These are phyloP conservation scores for Xylaria sp. DNA, from an alignment of 2,329 filamentous ascomycete species.

Conservation along the genomic window DNA sequence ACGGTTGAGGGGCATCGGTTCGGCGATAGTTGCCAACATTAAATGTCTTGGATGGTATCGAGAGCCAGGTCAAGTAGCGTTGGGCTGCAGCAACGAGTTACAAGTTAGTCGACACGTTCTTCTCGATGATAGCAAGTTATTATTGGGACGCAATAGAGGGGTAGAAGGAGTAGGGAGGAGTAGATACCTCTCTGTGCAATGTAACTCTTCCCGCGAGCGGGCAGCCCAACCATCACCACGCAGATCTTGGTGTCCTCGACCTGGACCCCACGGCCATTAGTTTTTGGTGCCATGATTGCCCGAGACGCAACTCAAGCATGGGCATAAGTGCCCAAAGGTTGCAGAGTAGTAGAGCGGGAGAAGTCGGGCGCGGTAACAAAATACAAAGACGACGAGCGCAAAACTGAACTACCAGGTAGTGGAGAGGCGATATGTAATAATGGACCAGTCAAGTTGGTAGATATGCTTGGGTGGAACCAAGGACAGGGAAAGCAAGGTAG, in stretches of 20 bases:
- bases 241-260: slow-evolving; percentile 96
- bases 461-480: slow-evolving; percentile 23
- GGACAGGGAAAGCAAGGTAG: slow-evolving; percentile 9
- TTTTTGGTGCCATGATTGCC: slow-evolving; percentile 52
- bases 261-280: slow-evolving; percentile 80
- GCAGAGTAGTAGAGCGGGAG: slow-evolving; percentile 17
- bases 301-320: slow-evolving; percentile 44
- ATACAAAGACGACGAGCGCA: slow-evolving; percentile 8
- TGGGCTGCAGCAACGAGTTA: slow-evolving; percentile 68
- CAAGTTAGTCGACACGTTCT: slow-evolving; percentile 18
- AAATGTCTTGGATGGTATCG: slow-evolving; percentile 92
- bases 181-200: slow-evolving; percentile 92
- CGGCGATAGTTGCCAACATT: slow-evolving; percentile 97
- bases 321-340: slow-evolving; percentile 35
- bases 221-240: slow-evolving; percentile 98
- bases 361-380: slow-evolving; percentile 19
- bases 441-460: slow-evolving; percentile 14
- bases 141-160: slow-evolving; percentile 2
- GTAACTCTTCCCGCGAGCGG: slow-evolving; percentile 94
- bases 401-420: slow-evolving; percentile 7
- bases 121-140: background rate
- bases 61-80: slow-evolving; percentile 96
- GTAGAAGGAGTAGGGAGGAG: slow-evolving; percentile 1
- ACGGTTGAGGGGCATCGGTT: slow-evolving; percentile 86
- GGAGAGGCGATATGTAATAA: slow-evolving; percentile 1